Evolutionary conservation across 257 asterid genomes (phyloP), one percentile per base, ranked within the genome.

Genomic region (Scutellaria minor): DNA sequence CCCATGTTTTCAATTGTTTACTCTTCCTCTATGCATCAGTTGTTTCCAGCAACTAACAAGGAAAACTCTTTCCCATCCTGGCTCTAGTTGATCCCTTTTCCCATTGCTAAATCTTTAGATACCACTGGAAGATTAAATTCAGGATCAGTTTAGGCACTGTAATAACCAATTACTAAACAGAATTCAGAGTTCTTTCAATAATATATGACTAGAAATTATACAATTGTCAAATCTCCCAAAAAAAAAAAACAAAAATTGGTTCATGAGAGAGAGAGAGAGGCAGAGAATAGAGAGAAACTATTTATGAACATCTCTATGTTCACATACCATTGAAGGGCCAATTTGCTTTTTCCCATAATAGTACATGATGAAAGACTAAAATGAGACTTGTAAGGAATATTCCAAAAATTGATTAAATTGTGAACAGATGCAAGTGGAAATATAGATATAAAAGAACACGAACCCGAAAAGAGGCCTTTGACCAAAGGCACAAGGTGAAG

Each of bases 11-110:
- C 46, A 24, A 18, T 40, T 68, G 14, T 75, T 10, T 53, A 48
- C 77, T 73, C 78, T 58, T 71, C 62, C 75, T 60, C 84, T 59
- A 63, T 50, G 62, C 66, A 80, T 64, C 80, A 63, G 66, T 75
- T 46, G 64, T 68, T 75, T 74, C 74, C 75, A 6, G 61, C 77
- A 66, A 46, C 78, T 70, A 39, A 57, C 71, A 64, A 71, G 53
- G 72, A 50, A 72, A 48, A 60, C 75, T 64, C 64, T 57, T 60
- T 72, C 63, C 72, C 68, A 45, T 55, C 78, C 41, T 70, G 15
- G 68, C 54, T 68, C 44, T 59, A 74, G 41, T 64, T 45, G 40
- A 15, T 40, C 54, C 40, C 45, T 40, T 14, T 14, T 31, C 66
- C 37, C 37, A 31, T 31, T 61, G 74, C 69, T 60, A 60, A 57